Base-by-base conservation (phyloP, 768 basidiomycete species). In the Leccinum longicurvipes region DNA sequence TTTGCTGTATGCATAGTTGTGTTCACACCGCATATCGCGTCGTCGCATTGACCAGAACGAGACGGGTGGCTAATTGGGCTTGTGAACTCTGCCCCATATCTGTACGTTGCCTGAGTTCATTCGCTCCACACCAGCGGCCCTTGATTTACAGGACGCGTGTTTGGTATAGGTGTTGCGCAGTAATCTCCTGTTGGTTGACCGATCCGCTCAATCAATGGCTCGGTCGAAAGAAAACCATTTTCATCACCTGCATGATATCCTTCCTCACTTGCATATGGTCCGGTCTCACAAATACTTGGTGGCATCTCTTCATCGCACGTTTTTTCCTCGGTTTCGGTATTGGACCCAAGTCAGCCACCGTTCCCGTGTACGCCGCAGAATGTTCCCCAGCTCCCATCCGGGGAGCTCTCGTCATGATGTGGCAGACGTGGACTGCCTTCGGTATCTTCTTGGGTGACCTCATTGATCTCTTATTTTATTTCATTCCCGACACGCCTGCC, bases 371-470 rank as follows among this genome's bases (percentile, higher is more conserved):
- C 55, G 81, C 86, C 0, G 85, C 88, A 2, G 89, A 98, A 71
- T 86, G 87, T 66, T 77, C 86, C 0, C 94, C 94, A 0, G 84
- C 93, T 0, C 73, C 74, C 15, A 91, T 98, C 54, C 85, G 94
- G 63, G 93, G 93, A 54, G 93, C 86, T 2, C 82, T 95, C 27
- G 90, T 93, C 55, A 95, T 94, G 92, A 88, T 83, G 66, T 95
- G 93, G 91, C 90, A 92, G 71, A 78, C 90, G 75, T 93, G 90
- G 90, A 91, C 89, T 3, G 90, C 89, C 1, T 92, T 92, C 64
- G 91, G 91, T 56, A 90, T 93, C 71, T 80, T 84, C 73, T 55
- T 91, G 4, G 90, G 90, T 21, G 85, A 83, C 64, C 77, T 78
- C 47, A 78, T 85, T 60, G 88, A 89, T 69, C 69, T 91, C 47